These are phyloP conservation scores for Talaromyces amestolkiae DNA, from an alignment of 2,329 filamentous ascomycete genomes.

Conservation along the genomic window DNA sequence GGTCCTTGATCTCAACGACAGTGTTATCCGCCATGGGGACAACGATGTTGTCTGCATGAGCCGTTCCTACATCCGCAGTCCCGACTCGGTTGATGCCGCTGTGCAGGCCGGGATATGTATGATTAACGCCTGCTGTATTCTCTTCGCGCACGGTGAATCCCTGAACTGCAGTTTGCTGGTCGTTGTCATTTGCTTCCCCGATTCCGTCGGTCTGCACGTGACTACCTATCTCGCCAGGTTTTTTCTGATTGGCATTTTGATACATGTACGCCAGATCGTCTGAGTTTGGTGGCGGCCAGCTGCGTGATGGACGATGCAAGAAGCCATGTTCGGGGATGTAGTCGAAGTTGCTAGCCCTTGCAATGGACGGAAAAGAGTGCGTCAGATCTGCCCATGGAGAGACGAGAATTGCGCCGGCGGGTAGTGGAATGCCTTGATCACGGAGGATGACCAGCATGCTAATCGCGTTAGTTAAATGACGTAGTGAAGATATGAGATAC, in stretches of 20 bases:
- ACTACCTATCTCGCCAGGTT: neutral
- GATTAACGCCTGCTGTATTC: conserved; percentile 16
- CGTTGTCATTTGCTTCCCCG: neutral
- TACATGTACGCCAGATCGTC: conserved; percentile 62
- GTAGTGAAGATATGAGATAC: conserved; percentile 18
- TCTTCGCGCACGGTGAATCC: conserved; percentile 19
- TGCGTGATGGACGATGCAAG: conserved; percentile 79
- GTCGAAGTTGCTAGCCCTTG: conserved; percentile 68
- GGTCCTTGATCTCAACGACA: conserved; percentile 74
- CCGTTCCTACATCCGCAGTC: conserved; percentile 20
- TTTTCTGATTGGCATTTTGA: conserved; percentile 35
- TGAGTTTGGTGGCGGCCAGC: conserved; percentile 89
- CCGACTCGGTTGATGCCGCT: conserved; percentile 21
- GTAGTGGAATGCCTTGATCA: conserved; percentile 78
- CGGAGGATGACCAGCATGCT: conserved; percentile 73
- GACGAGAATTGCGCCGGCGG: conserved; percentile 84
- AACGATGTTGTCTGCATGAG: conserved; percentile 50
- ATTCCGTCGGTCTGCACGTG: conserved; percentile 19
- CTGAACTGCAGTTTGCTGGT: conserved; percentile 22
- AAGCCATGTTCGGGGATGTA: conserved; percentile 89
- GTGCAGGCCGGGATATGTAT: conserved; percentile 27
- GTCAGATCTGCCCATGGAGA: conserved; percentile 96
- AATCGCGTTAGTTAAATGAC: conserved; percentile 30
- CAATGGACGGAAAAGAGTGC: conserved; percentile 91
- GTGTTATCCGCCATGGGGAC: conserved; percentile 67